phyloP scores from a whole-genome alignment of 805 yeast species.

The Candida stauntonica region DNA sequence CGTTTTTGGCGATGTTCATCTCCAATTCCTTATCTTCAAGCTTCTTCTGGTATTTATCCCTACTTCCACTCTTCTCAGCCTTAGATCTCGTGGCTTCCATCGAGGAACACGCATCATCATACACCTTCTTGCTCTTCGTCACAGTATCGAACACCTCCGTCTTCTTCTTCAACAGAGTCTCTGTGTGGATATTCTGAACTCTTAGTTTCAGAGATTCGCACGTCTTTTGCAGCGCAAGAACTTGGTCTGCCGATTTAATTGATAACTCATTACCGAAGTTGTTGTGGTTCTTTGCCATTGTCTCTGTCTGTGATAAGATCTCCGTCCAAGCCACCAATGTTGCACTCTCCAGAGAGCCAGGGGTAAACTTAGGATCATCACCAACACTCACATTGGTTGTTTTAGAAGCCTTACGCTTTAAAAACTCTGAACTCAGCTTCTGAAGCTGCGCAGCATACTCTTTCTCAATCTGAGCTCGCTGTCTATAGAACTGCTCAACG shows the following conservation, averaged over 20 bases:
- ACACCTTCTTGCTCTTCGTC: constrained; percentile 52
- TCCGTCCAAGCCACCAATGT: constrained; percentile 88
- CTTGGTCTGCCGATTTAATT: constrained; percentile 55
- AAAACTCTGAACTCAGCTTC: constrained; percentile 60
- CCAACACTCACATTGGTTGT: constrained; percentile 79
- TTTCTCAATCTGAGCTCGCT: constrained; percentile 74
- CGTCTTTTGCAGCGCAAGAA: constrained; percentile 48
- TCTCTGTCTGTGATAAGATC: constrained; percentile 77
- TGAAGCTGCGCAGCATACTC: constrained; percentile 73
- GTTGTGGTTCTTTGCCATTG: constrained; percentile 61
- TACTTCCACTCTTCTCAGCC: constrained; percentile 55
- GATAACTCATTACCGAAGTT: constrained; percentile 57
- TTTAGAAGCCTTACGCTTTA: constrained; percentile 68
- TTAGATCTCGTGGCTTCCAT: constrained; percentile 81
- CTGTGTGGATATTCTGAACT: constrained; percentile 51
- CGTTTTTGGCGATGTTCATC: constrained; percentile 87
- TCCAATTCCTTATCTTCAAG: constrained; percentile 60
- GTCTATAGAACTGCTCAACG: constrained; percentile 77
- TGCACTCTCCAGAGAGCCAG: constrained; percentile 91
- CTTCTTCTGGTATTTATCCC: constrained; percentile 42
- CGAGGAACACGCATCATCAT: constrained; percentile 73
- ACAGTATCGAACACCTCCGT: constrained; percentile 30
- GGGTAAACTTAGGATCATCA: constrained; percentile 83
- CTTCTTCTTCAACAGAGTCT: constrained; percentile 44
- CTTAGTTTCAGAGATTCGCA: constrained; percentile 50